Percentiles rank a stretch among this genome's conserved stretches.
Evolutionary conservation across 805 yeast species (phyloP).

Genomic region (Nakazawaea holstii): DNA sequence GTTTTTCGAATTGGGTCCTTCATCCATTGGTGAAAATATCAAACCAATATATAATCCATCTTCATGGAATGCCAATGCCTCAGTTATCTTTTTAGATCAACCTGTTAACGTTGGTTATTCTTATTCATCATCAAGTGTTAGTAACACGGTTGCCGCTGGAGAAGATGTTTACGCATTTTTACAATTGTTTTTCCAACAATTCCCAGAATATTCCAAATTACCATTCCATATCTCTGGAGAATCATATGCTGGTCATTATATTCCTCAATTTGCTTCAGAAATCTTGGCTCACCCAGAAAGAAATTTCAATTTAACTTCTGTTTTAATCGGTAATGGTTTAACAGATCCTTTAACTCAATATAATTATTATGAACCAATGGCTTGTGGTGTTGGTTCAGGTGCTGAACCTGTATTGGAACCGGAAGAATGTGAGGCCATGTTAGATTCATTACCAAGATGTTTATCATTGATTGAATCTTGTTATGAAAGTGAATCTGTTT

Average conservation of each 20-base stretch:
- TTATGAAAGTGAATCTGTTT: slow-evolving; percentile 51
- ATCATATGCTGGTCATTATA: slow-evolving; percentile 81
- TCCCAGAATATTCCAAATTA: slow-evolving; percentile 59
- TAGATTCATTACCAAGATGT: slow-evolving; percentile 59
- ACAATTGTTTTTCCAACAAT: slow-evolving; percentile 75
- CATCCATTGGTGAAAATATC: slow-evolving; percentile 58
- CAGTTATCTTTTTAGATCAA: slow-evolving; percentile 87
- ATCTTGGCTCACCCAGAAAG: slow-evolving; percentile 49
- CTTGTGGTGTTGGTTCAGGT: slow-evolving; percentile 82
- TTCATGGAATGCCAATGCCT: slow-evolving; percentile 90
- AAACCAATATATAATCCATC: slow-evolving; percentile 74
- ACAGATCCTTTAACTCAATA: slow-evolving; percentile 81
- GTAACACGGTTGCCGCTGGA: slow-evolving; percentile 77
- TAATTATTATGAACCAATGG: slow-evolving; percentile 84
- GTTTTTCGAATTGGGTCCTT: slow-evolving; percentile 88
- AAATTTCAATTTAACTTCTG: slow-evolving; percentile 64
- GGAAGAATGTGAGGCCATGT: slow-evolving; percentile 66
- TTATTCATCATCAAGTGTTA: slow-evolving; percentile 57
- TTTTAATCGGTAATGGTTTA: slow-evolving; percentile 89
- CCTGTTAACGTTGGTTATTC: slow-evolving; percentile 94
- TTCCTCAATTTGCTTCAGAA: slow-evolving; percentile 62
- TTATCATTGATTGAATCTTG: slow-evolving; percentile 56
- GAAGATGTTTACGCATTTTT: slow-evolving; percentile 82
- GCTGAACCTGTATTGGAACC: slow-evolving; percentile 66
- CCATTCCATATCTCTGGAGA: slow-evolving; percentile 81